These are phyloP conservation scores for Colletotrichum graminicola DNA, from an alignment of 2,329 filamentous ascomycete genomes.

Conservation along the genomic window DNA sequence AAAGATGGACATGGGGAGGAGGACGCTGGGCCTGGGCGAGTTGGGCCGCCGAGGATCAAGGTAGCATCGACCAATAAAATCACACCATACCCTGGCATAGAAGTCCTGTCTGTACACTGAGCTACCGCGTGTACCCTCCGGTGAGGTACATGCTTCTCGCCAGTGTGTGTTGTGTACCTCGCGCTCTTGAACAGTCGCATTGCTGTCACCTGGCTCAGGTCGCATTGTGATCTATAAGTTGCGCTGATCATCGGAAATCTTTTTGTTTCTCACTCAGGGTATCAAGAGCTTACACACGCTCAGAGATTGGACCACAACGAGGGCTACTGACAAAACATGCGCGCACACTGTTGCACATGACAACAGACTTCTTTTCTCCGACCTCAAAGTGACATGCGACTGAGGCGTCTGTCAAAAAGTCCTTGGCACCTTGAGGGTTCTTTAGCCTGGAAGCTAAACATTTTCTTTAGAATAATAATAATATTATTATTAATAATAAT, in stretches of 20 bases:
- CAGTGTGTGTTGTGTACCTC: background rate
- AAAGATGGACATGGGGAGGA: constrained; percentile 15
- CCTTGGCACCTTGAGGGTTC: background rate
- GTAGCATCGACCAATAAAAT: constrained; percentile 11
- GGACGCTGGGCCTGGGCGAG: background rate
- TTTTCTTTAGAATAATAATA: too few species aligned
- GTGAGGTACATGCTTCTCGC: background rate
- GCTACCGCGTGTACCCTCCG: background rate
- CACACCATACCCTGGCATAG: background rate
- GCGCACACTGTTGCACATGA: background rate
- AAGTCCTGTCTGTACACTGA: background rate
- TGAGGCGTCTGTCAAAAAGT: background rate
- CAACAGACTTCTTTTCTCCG: background rate
- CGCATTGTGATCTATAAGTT: background rate
- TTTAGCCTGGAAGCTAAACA: background rate
- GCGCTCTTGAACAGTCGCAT: constrained; percentile 1
- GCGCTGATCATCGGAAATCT: background rate
- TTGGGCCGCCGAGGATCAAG: constrained; percentile 2
- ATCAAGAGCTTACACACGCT: background rate
- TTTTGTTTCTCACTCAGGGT: background rate
- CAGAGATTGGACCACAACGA: background rate
- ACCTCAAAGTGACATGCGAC: background rate
- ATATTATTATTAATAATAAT: too few species aligned
- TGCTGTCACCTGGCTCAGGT: constrained; percentile 7
- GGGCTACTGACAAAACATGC: background rate